Conservation (phyloP, 371 early-diverging fungal species). For the Saksenaea vasiformis region DNA sequence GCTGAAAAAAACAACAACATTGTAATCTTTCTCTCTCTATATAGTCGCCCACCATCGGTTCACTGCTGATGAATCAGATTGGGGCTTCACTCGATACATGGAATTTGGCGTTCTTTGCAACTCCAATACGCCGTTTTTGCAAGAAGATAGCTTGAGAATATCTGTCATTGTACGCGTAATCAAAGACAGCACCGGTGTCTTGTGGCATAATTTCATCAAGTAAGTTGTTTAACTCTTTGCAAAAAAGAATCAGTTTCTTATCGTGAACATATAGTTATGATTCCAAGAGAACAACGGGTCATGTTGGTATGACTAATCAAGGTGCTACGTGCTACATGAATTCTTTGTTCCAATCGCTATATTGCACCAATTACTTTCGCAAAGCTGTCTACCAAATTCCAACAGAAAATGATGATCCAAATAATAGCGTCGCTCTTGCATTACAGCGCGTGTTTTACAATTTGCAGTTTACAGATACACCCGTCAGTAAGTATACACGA, state of each 20-base stretch:
- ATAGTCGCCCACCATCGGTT: slow-evolving; percentile 82
- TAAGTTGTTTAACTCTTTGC: slow-evolving; percentile 31
- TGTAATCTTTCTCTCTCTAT: background rate
- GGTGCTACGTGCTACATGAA: slow-evolving; percentile 99
- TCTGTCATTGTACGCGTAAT: slow-evolving; percentile 79
- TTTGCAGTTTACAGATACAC: slow-evolving; percentile 64
- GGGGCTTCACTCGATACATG: slow-evolving; percentile 88
- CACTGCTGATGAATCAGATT: slow-evolving; percentile 80
- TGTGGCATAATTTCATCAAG: slow-evolving; percentile 93
- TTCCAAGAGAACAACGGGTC: slow-evolving; percentile 88
- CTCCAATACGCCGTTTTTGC: slow-evolving; percentile 51
- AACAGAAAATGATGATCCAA: slow-evolving; percentile 82
- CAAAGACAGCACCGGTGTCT: slow-evolving; percentile 85
- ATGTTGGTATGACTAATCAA: slow-evolving; percentile 95
- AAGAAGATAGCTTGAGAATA: slow-evolving; percentile 63
- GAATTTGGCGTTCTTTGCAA: slow-evolving; percentile 52
- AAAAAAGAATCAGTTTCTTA: background rate
- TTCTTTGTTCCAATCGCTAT: slow-evolving; percentile 96
- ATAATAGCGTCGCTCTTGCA: slow-evolving; percentile 81
- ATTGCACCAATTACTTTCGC: slow-evolving; percentile 93
- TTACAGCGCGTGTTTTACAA: slow-evolving; percentile 94
- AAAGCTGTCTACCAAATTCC: slow-evolving; percentile 90
- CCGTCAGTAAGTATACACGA: slow-evolving; percentile 64
- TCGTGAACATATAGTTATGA: slow-evolving; percentile 61
- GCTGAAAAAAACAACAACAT: background rate